Evolutionary conservation across 106 monocot genomes (phyloP).

Genomic region (Acanthochlamys bracteata): DNA sequence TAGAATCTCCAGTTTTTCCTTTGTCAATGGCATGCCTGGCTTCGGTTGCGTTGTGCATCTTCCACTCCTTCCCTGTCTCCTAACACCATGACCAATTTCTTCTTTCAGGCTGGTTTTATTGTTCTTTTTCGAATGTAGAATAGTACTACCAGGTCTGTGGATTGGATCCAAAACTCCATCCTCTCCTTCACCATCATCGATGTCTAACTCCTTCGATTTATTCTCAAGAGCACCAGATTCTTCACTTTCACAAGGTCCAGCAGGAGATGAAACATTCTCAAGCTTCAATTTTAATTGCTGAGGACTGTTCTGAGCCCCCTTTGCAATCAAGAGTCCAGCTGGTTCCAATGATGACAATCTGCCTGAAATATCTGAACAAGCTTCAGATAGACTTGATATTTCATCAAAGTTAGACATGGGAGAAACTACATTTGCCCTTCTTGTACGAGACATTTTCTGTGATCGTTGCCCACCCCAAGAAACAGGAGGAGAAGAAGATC

Average conservation of each 20-base stretch:
- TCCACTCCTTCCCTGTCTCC: conserved; percentile 74
- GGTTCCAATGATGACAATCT: conserved; percentile 32
- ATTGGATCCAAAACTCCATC: conserved; percentile 29
- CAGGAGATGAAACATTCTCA: conserved; percentile 45
- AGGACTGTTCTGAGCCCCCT: conserved; percentile 11
- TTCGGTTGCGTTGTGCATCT: conserved; percentile 49
- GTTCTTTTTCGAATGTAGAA: conserved; percentile 51
- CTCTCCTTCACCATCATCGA: conserved; percentile 48
- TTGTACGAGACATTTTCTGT: conserved; percentile 58
- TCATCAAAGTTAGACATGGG: conserved; percentile 79
- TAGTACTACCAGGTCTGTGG: conserved; percentile 21
- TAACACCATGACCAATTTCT: conserved; percentile 67
- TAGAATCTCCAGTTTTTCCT: conserved; percentile 51
- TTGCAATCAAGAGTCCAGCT: conserved; percentile 16
- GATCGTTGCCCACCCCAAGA: conserved; percentile 68
- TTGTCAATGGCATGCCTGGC: conserved; percentile 31
- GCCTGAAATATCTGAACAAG: conserved; percentile 32
- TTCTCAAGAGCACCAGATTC: conserved; percentile 47
- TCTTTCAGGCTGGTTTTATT: conserved; percentile 52
- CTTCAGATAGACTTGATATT: conserved; percentile 30
- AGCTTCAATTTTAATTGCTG: conserved; percentile 32
- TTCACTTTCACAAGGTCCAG: conserved; percentile 66
- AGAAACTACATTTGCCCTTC: conserved; percentile 79
- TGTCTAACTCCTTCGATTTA: conserved; percentile 49
- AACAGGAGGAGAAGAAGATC: conserved; percentile 54